Conservation (phyloP, 202 grass and related monocot genomes). For the Thinopyrum obtusiflorum region DNA sequence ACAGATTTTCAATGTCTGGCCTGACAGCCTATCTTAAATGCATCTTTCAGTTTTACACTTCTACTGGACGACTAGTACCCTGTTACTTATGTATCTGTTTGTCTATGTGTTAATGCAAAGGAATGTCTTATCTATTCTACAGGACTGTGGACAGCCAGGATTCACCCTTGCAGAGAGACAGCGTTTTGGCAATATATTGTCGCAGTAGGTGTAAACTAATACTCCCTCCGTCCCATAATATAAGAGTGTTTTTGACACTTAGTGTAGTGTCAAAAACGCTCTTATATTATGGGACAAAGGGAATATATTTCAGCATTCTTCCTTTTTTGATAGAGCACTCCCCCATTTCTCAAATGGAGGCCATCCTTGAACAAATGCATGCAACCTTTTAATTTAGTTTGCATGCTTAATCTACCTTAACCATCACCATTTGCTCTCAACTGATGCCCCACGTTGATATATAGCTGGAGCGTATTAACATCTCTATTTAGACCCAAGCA, state of each 20-base stretch:
- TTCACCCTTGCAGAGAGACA: constrained; percentile 84
- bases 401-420: background rate
- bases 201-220: constrained; percentile 64
- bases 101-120: constrained; percentile 9
- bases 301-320: constrained; percentile 13
- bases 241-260: too few relatives aligned
- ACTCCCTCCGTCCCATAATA: too few relatives aligned
- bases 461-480: background rate
- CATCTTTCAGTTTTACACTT: constrained; percentile 7
- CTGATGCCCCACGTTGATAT: background rate
- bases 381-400: constrained; percentile 3
- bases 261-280: too few relatives aligned
- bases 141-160: constrained; percentile 95
- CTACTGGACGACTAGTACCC: background rate
- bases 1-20: constrained; percentile 5
- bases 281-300: too few relatives aligned
- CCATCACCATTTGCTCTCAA: background rate
- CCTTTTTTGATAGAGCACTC: background rate
- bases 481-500: background rate
- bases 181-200: constrained; percentile 74
- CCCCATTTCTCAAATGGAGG: background rate
- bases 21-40: background rate
- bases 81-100: constrained; percentile 1
- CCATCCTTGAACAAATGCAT: background rate
- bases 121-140: constrained; percentile 36